These are phyloP conservation scores for Blepharisma japonicum DNA, from an alignment of 73 alveolate genomes.

Conservation along the genomic window DNA sequence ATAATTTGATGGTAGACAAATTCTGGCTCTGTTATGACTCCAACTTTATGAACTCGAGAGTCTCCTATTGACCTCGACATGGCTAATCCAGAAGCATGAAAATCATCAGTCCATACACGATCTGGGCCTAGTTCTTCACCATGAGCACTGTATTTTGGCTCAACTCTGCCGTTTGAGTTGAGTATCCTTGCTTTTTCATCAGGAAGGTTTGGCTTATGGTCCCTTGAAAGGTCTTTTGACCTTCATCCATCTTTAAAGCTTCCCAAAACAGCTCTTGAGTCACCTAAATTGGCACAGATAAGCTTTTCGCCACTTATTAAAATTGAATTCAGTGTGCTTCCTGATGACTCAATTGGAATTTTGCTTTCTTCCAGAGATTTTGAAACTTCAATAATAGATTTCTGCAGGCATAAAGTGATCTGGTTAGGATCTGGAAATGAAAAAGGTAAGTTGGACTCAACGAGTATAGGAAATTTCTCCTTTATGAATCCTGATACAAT, in stretches of 20 bases:
- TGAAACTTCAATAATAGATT: neutral
- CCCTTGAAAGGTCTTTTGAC: conserved; percentile 79
- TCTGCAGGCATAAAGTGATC: neutral
- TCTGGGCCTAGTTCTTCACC: conserved; percentile 56
- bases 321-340: conserved; percentile 58
- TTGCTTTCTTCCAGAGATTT: conserved; percentile 33
- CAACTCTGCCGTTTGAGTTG: conserved; percentile 81
- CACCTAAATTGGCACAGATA: conserved; percentile 87
- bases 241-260: conserved; percentile 46
- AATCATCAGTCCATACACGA: conserved; percentile 62
- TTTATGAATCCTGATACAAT: conserved; percentile 37
- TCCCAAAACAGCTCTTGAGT: conserved; percentile 83
- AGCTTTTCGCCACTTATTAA: conserved; percentile 33
- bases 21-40: conserved; percentile 62
- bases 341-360: conserved; percentile 53
- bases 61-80: conserved; percentile 73
- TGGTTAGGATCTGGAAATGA: neutral
- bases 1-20: conserved; percentile 39
- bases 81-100: conserved; percentile 64
- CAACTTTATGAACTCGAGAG: conserved; percentile 51
- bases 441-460: conserved; percentile 27
- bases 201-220: conserved; percentile 91
- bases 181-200: conserved; percentile 91
- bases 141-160: conserved; percentile 54
- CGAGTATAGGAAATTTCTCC: neutral